A percentile compares a stretch with the other conserved stretches of the same genome.
phyloP scores from a whole-genome alignment of 2,329 filamentous ascomycete species.

The Sporothrix sp. region DNA sequence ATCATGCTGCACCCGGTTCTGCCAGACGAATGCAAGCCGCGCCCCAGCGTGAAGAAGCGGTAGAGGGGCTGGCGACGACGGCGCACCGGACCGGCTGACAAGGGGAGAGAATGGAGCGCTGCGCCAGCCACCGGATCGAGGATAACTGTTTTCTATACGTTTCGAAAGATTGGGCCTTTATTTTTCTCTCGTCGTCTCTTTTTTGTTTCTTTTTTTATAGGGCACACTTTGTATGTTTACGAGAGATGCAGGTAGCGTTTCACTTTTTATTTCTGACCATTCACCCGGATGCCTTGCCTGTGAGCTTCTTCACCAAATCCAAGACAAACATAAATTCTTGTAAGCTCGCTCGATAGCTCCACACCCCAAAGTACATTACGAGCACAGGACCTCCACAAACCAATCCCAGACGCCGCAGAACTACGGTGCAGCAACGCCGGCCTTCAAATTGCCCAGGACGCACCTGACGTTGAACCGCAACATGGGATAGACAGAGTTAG shows the following conservation, averaged over 20 bases:
- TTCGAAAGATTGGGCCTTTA: background rate
- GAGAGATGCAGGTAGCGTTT: conserved; percentile 10
- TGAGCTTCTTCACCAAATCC: too few relatives aligned
- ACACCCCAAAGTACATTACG: too few relatives aligned
- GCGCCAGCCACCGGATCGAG: background rate
- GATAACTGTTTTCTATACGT: background rate
- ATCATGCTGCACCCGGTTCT: conserved; percentile 74
- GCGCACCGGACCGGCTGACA: background rate
- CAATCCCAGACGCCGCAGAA: too few relatives aligned
- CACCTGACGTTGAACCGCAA: background rate
- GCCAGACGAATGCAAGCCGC: conserved; percentile 51
- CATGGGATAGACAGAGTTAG: background rate
- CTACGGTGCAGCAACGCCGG: too few relatives aligned
- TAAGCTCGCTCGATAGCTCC: too few relatives aligned
- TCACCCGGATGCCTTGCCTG: too few relatives aligned
- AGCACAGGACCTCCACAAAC: too few relatives aligned
- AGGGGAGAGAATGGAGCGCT: background rate
- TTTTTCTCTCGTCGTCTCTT: background rate
- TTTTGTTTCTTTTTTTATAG: background rate
- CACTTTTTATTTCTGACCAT: too few relatives aligned
- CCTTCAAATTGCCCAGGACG: too few relatives aligned
- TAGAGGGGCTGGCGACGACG: conserved; percentile 26
- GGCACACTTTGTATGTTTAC: conserved; percentile 9
- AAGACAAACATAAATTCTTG: too few relatives aligned
- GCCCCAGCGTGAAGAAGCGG: conserved; percentile 51